Evolutionary conservation across 2,329 filamentous ascomycete species (phyloP), one percentile per base, ranked within the genome.

Genomic region (Gnomoniopsis sp.): DNA sequence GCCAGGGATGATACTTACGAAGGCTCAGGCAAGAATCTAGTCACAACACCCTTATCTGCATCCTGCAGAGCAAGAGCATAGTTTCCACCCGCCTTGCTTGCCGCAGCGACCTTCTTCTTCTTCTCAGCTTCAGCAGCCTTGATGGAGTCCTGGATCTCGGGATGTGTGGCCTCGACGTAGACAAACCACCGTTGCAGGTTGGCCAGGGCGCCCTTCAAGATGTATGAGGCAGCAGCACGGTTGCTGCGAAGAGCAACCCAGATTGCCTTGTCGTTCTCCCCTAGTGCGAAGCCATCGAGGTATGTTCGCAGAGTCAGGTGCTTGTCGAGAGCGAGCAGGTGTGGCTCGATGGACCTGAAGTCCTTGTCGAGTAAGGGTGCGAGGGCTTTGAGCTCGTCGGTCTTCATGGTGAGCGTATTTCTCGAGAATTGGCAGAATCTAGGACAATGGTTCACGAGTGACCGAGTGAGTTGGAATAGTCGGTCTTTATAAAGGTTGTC

Each of bases 21-120:
- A 64, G 93, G 93, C 86, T 97, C 93, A 3, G 93, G 93, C 17
- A 93, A 87, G 77, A 98, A 98, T 67, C 93, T 83, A 22, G 91
- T 96, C 21, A 97, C 90, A 59, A 98, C 92, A 3, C 91, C 92
- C 71, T 93, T 88, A 41, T 93, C 90, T 10, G 89, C 88, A 71
- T 96, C 90, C 68, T 89, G 86, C 41, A 97, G 82, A 2, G 88
- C 89, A 72, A 97, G 90, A 70, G 96, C 92, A 75, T 95, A 98
- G 79, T 87, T 96, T 59, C 85, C 91, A 64, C 91, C 91, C 54
- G 89, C 88, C 72, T 90, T 91, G 69, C 84, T 88, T 64, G 83
- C 84, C 22, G 85, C 84, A 41, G 80, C 80, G 64, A 88, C 85
- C 79, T 89, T 90, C 66, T 85, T 84, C 70, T 85, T 87, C 62